Evolutionary conservation across 352 stramenopile species (phyloP).

Genomic region (Chrysophaeum taylorii): DNA sequence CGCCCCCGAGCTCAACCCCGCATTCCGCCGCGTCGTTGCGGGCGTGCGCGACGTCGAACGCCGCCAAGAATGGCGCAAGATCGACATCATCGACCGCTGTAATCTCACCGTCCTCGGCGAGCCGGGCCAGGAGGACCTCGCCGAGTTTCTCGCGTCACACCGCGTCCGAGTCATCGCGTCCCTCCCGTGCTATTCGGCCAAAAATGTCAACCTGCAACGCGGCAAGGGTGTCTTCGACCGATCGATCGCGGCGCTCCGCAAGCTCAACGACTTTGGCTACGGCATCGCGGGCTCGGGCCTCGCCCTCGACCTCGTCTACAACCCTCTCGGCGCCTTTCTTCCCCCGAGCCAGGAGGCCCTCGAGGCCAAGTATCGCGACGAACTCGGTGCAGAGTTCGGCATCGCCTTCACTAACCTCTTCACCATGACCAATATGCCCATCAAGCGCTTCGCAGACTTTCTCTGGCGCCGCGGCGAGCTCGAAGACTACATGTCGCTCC

Average conservation of each 20-base stretch:
- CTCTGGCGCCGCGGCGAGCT: constrained; percentile 56
- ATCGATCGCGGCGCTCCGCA: constrained; percentile 49
- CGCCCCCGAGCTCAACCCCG: constrained; percentile 61
- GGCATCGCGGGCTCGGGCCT: constrained; percentile 35
- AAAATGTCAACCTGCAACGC: constrained; percentile 66
- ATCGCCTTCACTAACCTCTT: constrained; percentile 65
- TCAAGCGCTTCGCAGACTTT: constrained; percentile 72
- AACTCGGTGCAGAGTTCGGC: constrained; percentile 58
- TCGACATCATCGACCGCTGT: constrained; percentile 65
- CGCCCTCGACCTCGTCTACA: constrained; percentile 68
- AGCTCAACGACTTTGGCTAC: constrained; percentile 64
- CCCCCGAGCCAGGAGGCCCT: constrained; percentile 53
- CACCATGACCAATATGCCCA: constrained; percentile 76
- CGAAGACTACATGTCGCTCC: constrained; percentile 69
- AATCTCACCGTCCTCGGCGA: constrained; percentile 72
- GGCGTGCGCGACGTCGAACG: constrained; percentile 44
- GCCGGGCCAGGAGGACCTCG: constrained; percentile 60
- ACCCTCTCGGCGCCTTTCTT: constrained; percentile 64
- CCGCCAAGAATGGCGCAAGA: too few relatives aligned
- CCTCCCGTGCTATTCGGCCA: constrained; percentile 62
- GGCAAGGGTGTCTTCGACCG: constrained; percentile 64
- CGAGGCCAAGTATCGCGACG: constrained; percentile 61
- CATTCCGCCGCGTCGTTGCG: constrained; percentile 63
- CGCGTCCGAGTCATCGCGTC: constrained; percentile 52
- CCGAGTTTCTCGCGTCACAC: constrained; percentile 64